Evolutionary conservation across 1,284 basidiomycete species (phyloP).

Genomic region (Ustilago hordei): DNA sequence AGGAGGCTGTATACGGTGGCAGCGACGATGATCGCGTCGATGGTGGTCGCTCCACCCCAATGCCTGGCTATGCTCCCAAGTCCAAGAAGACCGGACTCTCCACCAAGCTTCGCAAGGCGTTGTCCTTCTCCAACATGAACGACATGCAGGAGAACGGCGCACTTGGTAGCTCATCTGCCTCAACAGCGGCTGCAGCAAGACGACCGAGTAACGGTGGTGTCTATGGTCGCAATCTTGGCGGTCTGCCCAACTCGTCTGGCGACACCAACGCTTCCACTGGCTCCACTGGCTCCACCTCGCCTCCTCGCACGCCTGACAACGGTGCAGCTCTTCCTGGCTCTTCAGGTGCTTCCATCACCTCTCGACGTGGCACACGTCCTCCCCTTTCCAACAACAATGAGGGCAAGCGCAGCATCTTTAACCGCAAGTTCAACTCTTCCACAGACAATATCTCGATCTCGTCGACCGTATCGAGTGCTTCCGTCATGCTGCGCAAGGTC

Average conservation of each 20-base stretch:
- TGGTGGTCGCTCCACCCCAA: constrained; percentile 54
- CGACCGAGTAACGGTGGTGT: constrained; percentile 20
- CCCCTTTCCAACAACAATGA: constrained; percentile 54
- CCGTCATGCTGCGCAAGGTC: constrained; percentile 96
- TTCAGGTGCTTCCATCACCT: constrained; percentile 64
- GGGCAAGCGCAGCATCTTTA: constrained; percentile 78
- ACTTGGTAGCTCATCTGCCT: constrained; percentile 6
- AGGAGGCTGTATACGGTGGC: constrained; percentile 55
- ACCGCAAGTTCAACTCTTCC: constrained; percentile 88
- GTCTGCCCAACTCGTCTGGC: constrained; percentile 50
- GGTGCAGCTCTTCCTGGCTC: constrained; percentile 49
- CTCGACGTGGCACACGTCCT: constrained; percentile 56
- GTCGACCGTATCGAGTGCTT: constrained; percentile 94
- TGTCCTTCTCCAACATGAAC: constrained; percentile 61
- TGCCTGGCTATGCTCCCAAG: constrained; percentile 51
- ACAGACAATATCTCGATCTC: constrained; percentile 97
- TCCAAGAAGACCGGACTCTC: constrained; percentile 59
- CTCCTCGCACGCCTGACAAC: constrained; percentile 61
- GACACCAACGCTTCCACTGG: constrained; percentile 63
- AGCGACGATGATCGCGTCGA: constrained; percentile 59
- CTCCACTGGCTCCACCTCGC: constrained; percentile 62
- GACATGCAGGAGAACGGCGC: constrained; percentile 42
- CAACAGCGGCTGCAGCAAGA: constrained; percentile 15
- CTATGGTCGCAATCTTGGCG: constrained; percentile 36
- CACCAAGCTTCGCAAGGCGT: constrained; percentile 61